Percentiles rank a stretch among this genome's conserved stretches.
phyloP scores from a whole-genome alignment of 768 basidiomycete species.

The Rhizopogon vulgaris region DNA sequence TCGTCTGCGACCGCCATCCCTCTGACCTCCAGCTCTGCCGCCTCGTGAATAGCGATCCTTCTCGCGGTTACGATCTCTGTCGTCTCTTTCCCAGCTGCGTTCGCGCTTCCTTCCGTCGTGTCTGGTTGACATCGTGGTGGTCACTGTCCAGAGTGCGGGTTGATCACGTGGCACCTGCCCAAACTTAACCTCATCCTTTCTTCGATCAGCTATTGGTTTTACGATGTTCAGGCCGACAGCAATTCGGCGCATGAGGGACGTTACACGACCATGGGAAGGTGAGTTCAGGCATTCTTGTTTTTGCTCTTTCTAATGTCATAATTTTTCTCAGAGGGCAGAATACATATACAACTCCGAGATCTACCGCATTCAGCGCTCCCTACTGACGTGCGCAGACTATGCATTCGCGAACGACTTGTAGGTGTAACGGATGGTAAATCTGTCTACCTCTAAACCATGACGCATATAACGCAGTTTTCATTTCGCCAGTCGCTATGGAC shows the following conservation, averaged over 20 bases:
- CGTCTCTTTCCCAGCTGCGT: slow-evolving; percentile 54
- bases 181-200: neutral
- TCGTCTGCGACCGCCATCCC: slow-evolving; percentile 29
- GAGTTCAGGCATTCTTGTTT: slow-evolving; percentile 1
- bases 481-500: slow-evolving; percentile 46
- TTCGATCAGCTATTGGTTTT: neutral
- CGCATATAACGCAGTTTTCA: neutral
- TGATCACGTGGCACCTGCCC: slow-evolving; percentile 19
- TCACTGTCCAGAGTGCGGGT: slow-evolving; percentile 20
- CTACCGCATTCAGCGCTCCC: slow-evolving; percentile 50
- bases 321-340: slow-evolving; percentile 18
- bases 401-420: slow-evolving; percentile 35
- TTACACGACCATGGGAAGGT: slow-evolving; percentile 11
- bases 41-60: slow-evolving; percentile 39
- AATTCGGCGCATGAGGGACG: slow-evolving; percentile 13
- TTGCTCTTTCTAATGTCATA: neutral
- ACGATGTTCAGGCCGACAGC: slow-evolving; percentile 14
- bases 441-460: neutral
- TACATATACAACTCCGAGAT: slow-evolving; percentile 41
- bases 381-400: slow-evolving; percentile 44
- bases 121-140: slow-evolving; percentile 54
- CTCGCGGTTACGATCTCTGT: slow-evolving; percentile 40
- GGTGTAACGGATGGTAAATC: slow-evolving; percentile 37
- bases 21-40: slow-evolving; percentile 25
- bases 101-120: slow-evolving; percentile 51